Evolutionary conservation across 495 filamentous ascomycete genomes (phyloP).

Genomic region (Opeltia flavorubescens): DNA sequence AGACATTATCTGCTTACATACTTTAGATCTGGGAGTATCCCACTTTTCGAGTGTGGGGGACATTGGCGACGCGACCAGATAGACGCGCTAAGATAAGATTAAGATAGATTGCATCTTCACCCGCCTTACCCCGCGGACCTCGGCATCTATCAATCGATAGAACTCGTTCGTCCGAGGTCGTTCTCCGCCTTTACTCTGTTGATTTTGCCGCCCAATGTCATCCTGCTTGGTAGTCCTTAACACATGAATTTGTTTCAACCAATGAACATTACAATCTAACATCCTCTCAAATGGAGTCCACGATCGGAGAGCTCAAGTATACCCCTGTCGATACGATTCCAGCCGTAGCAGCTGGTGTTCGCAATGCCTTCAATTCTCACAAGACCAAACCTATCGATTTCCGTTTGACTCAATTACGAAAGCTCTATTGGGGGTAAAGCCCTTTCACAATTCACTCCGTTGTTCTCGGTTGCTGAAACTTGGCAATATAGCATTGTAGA

Average conservation of each 20-base stretch:
- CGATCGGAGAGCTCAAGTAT: constrained; percentile 36
- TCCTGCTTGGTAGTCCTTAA: too few species aligned
- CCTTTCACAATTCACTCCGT: not conserved
- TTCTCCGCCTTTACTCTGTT: too few species aligned
- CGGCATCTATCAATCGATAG: too few species aligned
- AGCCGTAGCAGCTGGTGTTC: constrained; percentile 37
- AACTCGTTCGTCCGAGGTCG: too few species aligned
- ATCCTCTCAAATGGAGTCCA: constrained; percentile 17
- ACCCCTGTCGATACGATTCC: constrained; percentile 56
- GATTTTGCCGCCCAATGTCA: too few species aligned
- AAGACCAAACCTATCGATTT: constrained; percentile 72
- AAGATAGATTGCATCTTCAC: not conserved
- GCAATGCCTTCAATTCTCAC: constrained; percentile 55
- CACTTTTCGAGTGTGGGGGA: too few species aligned
- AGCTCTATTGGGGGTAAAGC: constrained; percentile 77
- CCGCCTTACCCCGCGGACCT: too few species aligned
- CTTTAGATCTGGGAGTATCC: too few species aligned
- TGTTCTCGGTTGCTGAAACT: not conserved
- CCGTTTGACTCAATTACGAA: constrained; percentile 70
- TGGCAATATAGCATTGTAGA: constrained; percentile 45
- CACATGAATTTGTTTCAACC: too few species aligned
- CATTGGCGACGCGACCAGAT: too few species aligned
- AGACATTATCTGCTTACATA: not conserved
- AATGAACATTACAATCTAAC: constrained; percentile 12
- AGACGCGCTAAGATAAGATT: too few species aligned